Evolutionary conservation across 208 protist species (phyloP).

Genomic region (Vickermania spadyakhi): DNA sequence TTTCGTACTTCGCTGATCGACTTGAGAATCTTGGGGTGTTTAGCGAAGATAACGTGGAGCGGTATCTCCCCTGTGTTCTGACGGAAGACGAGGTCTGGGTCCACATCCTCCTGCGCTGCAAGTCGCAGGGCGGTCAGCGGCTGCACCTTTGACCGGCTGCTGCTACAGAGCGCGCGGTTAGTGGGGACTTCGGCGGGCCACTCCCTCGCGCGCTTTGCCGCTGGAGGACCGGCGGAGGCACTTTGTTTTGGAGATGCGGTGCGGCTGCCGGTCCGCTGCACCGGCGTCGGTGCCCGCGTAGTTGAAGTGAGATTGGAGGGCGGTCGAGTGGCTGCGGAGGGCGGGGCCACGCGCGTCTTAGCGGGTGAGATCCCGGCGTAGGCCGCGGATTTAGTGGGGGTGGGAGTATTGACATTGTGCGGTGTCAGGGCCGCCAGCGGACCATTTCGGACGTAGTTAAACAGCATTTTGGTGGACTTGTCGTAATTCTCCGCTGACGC

Average conservation of each 20-base stretch:
- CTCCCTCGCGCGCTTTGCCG: constrained; percentile 27
- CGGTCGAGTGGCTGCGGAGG: background rate
- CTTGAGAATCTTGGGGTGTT: constrained; percentile 62
- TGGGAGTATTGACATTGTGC: constrained; percentile 66
- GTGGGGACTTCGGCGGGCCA: constrained; percentile 72
- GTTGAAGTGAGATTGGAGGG: background rate
- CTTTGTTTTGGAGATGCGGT: constrained; percentile 11
- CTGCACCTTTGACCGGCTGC: constrained; percentile 73
- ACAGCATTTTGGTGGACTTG: constrained; percentile 68
- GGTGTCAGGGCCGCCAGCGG: constrained; percentile 56
- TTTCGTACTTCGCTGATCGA: constrained; percentile 49
- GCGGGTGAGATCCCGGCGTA: constrained; percentile 4
- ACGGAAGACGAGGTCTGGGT: constrained; percentile 76
- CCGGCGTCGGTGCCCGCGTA: constrained; percentile 5
- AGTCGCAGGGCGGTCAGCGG: constrained; percentile 61
- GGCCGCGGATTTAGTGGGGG: constrained; percentile 4
- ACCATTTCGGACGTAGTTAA: constrained; percentile 78
- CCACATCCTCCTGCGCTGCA: constrained; percentile 62
- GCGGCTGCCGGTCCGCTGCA: constrained; percentile 10
- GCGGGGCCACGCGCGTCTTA: background rate
- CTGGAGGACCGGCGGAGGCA: constrained; percentile 10
- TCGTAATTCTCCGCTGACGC: constrained; percentile 61
- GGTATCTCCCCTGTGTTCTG: constrained; percentile 75
- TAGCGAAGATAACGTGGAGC: constrained; percentile 60
- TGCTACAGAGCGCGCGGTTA: constrained; percentile 66